Evolutionary conservation across 768 basidiomycete species (phyloP).

Genomic region (Psilocybe cubensis): DNA sequence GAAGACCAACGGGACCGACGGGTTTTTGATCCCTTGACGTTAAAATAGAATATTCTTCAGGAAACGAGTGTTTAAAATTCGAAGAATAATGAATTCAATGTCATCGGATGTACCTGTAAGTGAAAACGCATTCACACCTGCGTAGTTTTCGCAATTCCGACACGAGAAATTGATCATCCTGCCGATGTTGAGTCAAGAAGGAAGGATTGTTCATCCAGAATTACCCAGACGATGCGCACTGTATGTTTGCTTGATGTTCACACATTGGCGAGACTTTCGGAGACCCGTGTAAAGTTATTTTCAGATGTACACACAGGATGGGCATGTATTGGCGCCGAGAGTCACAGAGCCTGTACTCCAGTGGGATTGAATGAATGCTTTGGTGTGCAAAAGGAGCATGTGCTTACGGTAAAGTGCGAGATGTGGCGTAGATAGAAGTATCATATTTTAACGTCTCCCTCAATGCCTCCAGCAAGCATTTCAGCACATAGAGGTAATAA

Average conservation of each 20-base stretch:
- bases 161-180: neutral
- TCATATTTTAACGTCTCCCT: neutral
- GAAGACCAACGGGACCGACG: constrained; percentile 9
- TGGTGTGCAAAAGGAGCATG: constrained; percentile 5
- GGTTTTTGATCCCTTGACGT: neutral
- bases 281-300: neutral
- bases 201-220: neutral
- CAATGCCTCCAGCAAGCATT: no score
- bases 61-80: neutral
- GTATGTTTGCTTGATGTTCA: neutral
- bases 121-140: neutral
- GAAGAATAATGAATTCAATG: neutral
- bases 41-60: neutral
- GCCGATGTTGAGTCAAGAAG: neutral
- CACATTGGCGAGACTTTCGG: neutral
- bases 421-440: constrained; percentile 3
- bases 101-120: neutral
- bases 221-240: neutral
- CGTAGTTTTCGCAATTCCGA: no score
- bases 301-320: neutral
- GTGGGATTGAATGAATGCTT: constrained; percentile 1
- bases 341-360: neutral
- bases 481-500: no score
- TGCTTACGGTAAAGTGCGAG: neutral
- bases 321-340: constrained; percentile 4